Percentiles rank a stretch among this genome's conserved stretches.
phyloP scores from a whole-genome alignment of 306 rosid genomes.

The Fragaria vesca region DNA sequence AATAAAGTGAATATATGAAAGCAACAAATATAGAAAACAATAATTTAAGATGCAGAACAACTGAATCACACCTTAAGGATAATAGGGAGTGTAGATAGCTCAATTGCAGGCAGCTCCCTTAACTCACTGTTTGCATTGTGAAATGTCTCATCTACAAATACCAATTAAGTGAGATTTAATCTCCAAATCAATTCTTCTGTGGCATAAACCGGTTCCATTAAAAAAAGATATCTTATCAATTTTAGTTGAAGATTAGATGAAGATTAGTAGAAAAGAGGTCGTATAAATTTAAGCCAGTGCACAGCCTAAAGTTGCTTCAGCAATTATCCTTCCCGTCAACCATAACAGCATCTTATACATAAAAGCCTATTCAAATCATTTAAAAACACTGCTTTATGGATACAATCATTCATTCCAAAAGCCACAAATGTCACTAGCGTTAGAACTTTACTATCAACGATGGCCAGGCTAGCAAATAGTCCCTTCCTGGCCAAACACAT shows the following conservation, averaged over 20 bases:
- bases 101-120: slow-evolving; percentile 88
- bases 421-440: neutral
- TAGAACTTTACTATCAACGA: neutral
- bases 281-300: neutral
- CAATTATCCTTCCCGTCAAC: neutral
- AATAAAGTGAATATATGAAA: neutral
- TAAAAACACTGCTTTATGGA: neutral
- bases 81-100: slow-evolving; percentile 77
- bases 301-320: neutral
- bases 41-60: slow-evolving; percentile 15
- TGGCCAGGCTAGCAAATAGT: neutral
- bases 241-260: slow-evolving; percentile 1
- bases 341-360: neutral
- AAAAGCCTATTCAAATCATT: neutral
- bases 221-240: neutral
- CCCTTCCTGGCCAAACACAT: neutral
- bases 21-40: neutral
- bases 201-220: neutral
- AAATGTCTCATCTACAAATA: slow-evolving; percentile 65
- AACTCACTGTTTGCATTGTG: slow-evolving; percentile 72
- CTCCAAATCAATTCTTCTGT: neutral
- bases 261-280: neutral
- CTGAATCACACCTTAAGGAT: slow-evolving; percentile 67
- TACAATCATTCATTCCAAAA: neutral
- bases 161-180: neutral